Conservation (phyloP, 2,329 filamentous ascomycete genomes). For the Mycosphaerella arachidis region DNA sequence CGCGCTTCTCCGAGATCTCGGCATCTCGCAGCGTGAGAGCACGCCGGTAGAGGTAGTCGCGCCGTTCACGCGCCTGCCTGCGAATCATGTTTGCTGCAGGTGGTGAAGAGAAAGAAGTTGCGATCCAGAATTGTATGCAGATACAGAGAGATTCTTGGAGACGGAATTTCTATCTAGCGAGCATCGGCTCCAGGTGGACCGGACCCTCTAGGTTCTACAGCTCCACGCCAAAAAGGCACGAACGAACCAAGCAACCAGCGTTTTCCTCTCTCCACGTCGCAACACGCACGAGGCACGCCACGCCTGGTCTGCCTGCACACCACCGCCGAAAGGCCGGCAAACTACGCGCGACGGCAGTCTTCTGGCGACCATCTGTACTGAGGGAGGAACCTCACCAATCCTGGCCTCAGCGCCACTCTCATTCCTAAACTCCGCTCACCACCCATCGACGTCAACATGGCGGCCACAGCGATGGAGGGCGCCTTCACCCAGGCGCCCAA, state of each 20-base stretch:
- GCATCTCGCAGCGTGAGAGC: slow-evolving; percentile 84
- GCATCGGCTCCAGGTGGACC: too few relatives aligned
- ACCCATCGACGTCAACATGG: slow-evolving; percentile 1
- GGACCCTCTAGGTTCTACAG: not conserved
- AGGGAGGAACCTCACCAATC: not conserved
- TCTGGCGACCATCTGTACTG: not conserved
- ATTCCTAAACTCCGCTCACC: slow-evolving; percentile 8
- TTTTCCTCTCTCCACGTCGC: not conserved
- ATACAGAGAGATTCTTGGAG: not conserved
- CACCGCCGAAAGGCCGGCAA: not conserved
- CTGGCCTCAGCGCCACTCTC: slow-evolving; percentile 9
- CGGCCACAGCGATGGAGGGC: slow-evolving; percentile 62
- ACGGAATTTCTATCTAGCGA: too few relatives aligned
- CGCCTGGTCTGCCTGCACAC: not conserved
- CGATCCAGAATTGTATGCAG: not conserved
- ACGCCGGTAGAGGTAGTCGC: slow-evolving; percentile 86
- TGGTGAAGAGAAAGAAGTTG: not conserved
- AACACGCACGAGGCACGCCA: not conserved
- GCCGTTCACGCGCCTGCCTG: slow-evolving; percentile 71
- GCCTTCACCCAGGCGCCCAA: slow-evolving; percentile 86
- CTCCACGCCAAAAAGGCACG: not conserved
- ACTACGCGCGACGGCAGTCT: not conserved
- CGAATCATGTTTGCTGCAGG: slow-evolving; percentile 45
- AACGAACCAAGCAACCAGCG: not conserved
- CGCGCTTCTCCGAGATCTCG: slow-evolving; percentile 85